Conservation (phyloP, 345 rosid species). For the Psidium friedrichsthalianum region DNA sequence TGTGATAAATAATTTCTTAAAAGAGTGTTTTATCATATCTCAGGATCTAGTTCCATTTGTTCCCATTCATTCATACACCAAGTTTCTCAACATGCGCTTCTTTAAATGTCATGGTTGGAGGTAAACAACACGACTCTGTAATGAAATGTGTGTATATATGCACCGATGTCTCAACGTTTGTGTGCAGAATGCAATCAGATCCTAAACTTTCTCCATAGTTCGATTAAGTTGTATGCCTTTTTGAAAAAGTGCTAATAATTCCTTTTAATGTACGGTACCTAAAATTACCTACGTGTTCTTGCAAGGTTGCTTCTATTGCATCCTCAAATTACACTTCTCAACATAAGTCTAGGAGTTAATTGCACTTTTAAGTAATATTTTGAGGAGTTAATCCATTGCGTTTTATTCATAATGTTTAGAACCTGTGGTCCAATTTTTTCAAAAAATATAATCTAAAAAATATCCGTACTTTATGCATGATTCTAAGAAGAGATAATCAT, state of each 20-base stretch:
- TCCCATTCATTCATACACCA: no score
- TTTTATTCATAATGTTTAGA: not conserved
- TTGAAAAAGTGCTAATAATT: not conserved
- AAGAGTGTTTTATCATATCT: no score
- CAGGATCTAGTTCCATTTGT: no score
- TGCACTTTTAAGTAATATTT: not conserved
- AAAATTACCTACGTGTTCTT: not conserved
- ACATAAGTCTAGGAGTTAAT: not conserved
- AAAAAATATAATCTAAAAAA: not conserved
- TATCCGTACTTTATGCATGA: not conserved
- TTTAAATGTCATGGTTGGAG: not conserved
- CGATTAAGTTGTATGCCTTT: not conserved
- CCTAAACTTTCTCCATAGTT: not conserved
- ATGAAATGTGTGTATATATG: not conserved
- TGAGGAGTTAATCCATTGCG: not conserved
- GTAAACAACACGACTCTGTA: no score
- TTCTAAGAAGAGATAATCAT: not conserved
- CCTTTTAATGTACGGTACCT: not conserved
- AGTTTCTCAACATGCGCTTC: not conserved
- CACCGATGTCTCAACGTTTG: not conserved
- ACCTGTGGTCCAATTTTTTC: not conserved
- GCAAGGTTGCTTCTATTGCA: not conserved
- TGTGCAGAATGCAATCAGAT: not conserved
- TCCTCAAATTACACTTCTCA: not conserved
- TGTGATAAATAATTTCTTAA: no score